Evolutionary conservation across 768 basidiomycete species (phyloP).

Genomic region (Xerocomellus dryophilus): DNA sequence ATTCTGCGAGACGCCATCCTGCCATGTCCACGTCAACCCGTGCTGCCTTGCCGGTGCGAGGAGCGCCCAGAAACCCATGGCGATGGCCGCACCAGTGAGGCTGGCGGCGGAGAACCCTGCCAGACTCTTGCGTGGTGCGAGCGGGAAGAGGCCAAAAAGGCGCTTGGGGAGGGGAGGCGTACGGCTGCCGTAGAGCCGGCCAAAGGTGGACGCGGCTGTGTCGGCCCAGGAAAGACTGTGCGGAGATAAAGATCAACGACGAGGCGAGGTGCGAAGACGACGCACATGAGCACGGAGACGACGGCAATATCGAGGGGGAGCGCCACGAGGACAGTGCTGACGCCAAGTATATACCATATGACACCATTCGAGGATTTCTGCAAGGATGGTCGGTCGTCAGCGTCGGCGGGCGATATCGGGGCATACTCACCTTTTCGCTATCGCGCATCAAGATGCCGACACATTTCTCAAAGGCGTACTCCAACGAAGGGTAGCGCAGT

Average conservation of each 20-base stretch:
- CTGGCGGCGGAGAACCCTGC: conserved; percentile 82
- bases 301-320: conserved; percentile 87
- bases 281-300: conserved; percentile 86
- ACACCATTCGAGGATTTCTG: conserved; percentile 77
- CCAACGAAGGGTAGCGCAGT: conserved; percentile 62
- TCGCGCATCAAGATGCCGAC: conserved; percentile 90
- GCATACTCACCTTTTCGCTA: conserved; percentile 60
- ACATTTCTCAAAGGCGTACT: conserved; percentile 61
- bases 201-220: conserved; percentile 89
- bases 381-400: neutral
- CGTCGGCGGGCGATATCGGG: neutral
- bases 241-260: neutral
- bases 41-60: conserved; percentile 47
- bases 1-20: conserved; percentile 41
- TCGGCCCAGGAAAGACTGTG: conserved; percentile 91
- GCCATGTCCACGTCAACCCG: conserved; percentile 57
- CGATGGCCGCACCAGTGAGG: conserved; percentile 65
- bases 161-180: conserved; percentile 60
- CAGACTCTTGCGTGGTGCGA: conserved; percentile 79
- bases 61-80: conserved; percentile 68
- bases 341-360: conserved; percentile 85
- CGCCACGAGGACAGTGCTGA: conserved; percentile 66
- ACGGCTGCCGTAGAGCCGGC: conserved; percentile 73
- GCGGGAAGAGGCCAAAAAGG: conserved; percentile 50
- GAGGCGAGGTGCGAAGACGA: conserved; percentile 8